phyloP scores from a whole-genome alignment of 2,329 filamentous ascomycete species.

The Colletotrichum musicola region DNA sequence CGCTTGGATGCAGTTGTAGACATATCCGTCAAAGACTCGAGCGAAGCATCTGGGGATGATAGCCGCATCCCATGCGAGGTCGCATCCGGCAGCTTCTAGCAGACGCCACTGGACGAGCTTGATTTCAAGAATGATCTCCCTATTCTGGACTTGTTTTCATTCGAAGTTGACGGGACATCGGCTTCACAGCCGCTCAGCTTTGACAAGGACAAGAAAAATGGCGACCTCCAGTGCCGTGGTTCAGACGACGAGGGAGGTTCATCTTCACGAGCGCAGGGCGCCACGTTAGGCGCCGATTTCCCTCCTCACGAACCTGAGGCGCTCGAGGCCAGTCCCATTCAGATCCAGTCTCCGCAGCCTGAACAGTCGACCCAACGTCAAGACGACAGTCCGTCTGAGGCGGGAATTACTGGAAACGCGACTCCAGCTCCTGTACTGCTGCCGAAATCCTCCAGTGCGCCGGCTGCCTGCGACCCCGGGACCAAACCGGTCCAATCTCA shows the following conservation, averaged over 20 bases:
- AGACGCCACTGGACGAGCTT: not conserved
- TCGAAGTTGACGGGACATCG: constrained; percentile 12
- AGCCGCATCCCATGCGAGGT: not conserved
- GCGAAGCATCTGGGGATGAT: constrained; percentile 31
- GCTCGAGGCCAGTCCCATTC: too few relatives aligned
- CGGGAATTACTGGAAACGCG: not conserved
- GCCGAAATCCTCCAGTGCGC: not conserved
- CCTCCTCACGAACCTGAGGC: too few relatives aligned
- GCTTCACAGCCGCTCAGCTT: not conserved
- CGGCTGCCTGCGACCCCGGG: not conserved
- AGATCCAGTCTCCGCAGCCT: not conserved
- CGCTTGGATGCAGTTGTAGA: constrained; percentile 36
- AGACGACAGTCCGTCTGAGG: not conserved
- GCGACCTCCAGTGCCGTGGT: not conserved
- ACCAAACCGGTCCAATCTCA: constrained; percentile 8
- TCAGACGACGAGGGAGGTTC: not conserved
- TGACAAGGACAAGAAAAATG: not conserved
- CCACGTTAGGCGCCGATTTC: too few relatives aligned
- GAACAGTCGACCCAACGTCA: not conserved
- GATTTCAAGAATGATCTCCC: not conserved
- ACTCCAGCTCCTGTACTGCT: not conserved
- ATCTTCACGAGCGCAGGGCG: too few relatives aligned
- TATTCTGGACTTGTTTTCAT: constrained; percentile 10
- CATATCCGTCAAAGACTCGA: constrained; percentile 38
- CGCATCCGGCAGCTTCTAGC: not conserved